Percentiles rank a stretch among this genome's conserved stretches.
These are phyloP conservation scores for Mesembryanthemum crystallinum DNA, from an alignment of 148 eudicot species.

Conservation along the genomic window DNA sequence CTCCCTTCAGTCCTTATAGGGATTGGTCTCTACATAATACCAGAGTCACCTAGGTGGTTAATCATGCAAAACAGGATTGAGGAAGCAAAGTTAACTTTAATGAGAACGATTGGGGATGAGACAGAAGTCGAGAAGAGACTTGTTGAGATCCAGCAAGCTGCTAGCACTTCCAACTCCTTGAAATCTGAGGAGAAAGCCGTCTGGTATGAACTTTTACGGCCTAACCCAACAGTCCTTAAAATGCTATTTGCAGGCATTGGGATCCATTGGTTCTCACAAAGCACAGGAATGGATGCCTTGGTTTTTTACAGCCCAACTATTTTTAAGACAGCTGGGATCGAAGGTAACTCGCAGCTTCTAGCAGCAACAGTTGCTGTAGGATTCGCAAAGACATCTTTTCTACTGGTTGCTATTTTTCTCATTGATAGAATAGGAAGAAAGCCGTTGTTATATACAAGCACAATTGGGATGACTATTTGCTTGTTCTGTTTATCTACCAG, in stretches of 20 bases:
- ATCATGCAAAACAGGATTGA: constrained; percentile 58
- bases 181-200: constrained; percentile 33
- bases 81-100: constrained; percentile 59
- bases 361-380: constrained; percentile 89
- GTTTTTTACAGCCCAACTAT: constrained; percentile 82
- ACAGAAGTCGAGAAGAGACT: constrained; percentile 74
- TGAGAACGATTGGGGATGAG: constrained; percentile 52
- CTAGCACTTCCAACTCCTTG: constrained; percentile 30
- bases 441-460: constrained; percentile 34
- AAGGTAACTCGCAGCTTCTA: constrained; percentile 52
- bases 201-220: constrained; percentile 25
- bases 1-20: constrained; percentile 71
- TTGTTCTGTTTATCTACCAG: constrained; percentile 50
- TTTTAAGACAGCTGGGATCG: constrained; percentile 56
- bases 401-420: constrained; percentile 57
- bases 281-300: constrained; percentile 76
- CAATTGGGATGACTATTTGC: constrained; percentile 83
- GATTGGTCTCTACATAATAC: constrained; percentile 61
- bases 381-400: constrained; percentile 54
- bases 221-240: constrained; percentile 52
- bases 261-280: constrained; percentile 71
- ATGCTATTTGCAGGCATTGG: constrained; percentile 75
- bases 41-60: constrained; percentile 87
- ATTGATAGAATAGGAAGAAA: constrained; percentile 66
- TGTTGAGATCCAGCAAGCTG: constrained; percentile 58